Percentiles rank a stretch among this genome's conserved stretches.
These are phyloP conservation scores for Cucumis hystrix DNA, from an alignment of 306 rosid genomes.

Conservation along the genomic window DNA sequence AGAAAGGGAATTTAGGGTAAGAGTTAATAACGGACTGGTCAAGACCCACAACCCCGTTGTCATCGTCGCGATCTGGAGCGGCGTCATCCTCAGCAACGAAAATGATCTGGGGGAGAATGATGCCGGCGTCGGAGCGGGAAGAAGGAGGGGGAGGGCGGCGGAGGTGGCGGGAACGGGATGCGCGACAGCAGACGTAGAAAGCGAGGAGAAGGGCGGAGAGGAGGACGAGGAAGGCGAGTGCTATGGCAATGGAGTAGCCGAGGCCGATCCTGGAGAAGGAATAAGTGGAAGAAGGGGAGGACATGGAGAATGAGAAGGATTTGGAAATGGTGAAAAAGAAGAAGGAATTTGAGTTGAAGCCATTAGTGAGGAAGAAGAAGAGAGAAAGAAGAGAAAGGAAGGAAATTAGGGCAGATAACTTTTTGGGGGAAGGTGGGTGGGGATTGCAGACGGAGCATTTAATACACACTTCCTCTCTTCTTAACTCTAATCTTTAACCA, in stretches of 20 bases:
- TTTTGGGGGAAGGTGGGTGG: constrained; percentile 47
- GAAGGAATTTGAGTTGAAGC: constrained; percentile 26
- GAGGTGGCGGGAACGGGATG: constrained; percentile 18
- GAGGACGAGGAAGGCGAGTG: constrained; percentile 52
- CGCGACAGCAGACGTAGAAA: constrained; percentile 41
- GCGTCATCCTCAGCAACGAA: constrained; percentile 68
- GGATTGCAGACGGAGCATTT: constrained; percentile 46
- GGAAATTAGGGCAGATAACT: constrained; percentile 1
- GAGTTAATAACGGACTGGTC: constrained; percentile 56
- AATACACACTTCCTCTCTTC: constrained; percentile 30
- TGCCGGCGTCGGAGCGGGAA: constrained; percentile 17
- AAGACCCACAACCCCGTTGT: constrained; percentile 32
- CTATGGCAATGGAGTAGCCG: constrained; percentile 63
- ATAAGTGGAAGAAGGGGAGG: constrained; percentile 17
- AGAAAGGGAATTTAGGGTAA: constrained; percentile 53
- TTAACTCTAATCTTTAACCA: neutral
- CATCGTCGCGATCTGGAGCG: constrained; percentile 18
- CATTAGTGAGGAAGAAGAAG: constrained; percentile 28
- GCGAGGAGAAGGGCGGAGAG: constrained; percentile 43
- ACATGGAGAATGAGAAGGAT: constrained; percentile 19
- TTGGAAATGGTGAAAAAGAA: neutral
- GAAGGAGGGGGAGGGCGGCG: neutral
- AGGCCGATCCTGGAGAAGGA: constrained; percentile 54
- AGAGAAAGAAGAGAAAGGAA: neutral
- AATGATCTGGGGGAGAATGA: constrained; percentile 59